Evolutionary conservation across 257 asterid species (phyloP).

Genomic region (Solanum bulbocastanum): DNA sequence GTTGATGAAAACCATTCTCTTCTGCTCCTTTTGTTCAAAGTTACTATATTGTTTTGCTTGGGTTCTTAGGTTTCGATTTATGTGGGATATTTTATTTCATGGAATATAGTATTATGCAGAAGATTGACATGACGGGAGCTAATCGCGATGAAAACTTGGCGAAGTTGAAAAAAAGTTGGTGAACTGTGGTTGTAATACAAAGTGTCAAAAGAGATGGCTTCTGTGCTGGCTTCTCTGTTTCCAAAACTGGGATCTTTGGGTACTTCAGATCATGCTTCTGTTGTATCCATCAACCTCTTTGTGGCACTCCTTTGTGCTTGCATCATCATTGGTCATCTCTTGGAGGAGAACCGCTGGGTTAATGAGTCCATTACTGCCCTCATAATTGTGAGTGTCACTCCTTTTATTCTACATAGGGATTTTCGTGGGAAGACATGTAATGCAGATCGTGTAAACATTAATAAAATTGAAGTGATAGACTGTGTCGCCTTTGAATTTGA

Average conservation of each 20-base stretch:
- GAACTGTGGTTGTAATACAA: neutral
- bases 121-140: neutral
- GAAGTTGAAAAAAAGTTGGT: neutral
- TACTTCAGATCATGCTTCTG: slow-evolving; percentile 24
- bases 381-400: slow-evolving; percentile 12
- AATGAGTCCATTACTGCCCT: slow-evolving; percentile 36
- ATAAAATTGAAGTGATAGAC: neutral
- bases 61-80: neutral
- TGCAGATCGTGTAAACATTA: neutral
- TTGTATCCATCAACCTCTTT: slow-evolving; percentile 29
- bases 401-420: neutral
- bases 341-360: slow-evolving; percentile 36
- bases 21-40: neutral
- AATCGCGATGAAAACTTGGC: neutral
- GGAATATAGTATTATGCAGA: neutral
- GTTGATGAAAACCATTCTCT: neutral
- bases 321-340: slow-evolving; percentile 32
- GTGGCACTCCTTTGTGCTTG: slow-evolving; percentile 32
- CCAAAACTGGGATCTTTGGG: neutral
- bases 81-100: neutral
- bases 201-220: slow-evolving; percentile 2
- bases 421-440: neutral
- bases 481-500: neutral
- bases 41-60: neutral
- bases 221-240: neutral